Evolutionary conservation across 495 filamentous ascomycete genomes (phyloP), one percentile per base, ranked within the genome.

Genomic region (Cudoniella acicularis): DNA sequence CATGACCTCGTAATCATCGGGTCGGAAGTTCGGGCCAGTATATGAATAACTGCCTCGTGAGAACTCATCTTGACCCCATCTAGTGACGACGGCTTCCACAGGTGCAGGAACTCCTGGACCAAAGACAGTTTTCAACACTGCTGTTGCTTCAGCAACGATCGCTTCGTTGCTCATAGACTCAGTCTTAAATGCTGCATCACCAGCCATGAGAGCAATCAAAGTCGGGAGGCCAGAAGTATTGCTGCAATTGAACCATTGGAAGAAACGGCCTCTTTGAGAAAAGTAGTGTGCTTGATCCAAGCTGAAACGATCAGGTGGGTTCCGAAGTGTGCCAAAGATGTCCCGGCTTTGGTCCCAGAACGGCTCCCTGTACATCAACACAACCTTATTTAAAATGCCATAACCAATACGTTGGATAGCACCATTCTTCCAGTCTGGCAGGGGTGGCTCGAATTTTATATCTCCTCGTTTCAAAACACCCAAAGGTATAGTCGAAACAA

Each of bases 211-310:
- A 17, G 91, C 95, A 46, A 97, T 82, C 17, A 98, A 75, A 3
- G 89, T 87, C 2, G 94, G 94, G 27, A 91, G 77, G 4, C 94
- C 94, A 49, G 89, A 90, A 1, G 90, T 95, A 58, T 90, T 88
- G 57, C 91, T 85, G 57, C 90, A 88, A 67, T 99, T 98, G 84
- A 96, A 98, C 82, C 96, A 97, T 64, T 98, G 82, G 66, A 97
- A 99, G 75, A 94, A 96, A 10, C 92, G 86, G 17, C 94, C 94
- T 26, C 80, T 73, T 42, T 81, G 75, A 13, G 74, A 71, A 50
- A 79, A 67, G 54, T 83, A 82, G 42, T 83, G 79, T 11, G 70
- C 70, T 56, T 83, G 79, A 40, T 78, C 75, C 18, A 79, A 63
- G 54, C 76, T 83, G 63, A 78, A 75, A 6, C 75, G 71, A 63